Conservation (phyloP, 495 filamentous ascomycete species). For the Thermothielavioides terrestris region DNA sequence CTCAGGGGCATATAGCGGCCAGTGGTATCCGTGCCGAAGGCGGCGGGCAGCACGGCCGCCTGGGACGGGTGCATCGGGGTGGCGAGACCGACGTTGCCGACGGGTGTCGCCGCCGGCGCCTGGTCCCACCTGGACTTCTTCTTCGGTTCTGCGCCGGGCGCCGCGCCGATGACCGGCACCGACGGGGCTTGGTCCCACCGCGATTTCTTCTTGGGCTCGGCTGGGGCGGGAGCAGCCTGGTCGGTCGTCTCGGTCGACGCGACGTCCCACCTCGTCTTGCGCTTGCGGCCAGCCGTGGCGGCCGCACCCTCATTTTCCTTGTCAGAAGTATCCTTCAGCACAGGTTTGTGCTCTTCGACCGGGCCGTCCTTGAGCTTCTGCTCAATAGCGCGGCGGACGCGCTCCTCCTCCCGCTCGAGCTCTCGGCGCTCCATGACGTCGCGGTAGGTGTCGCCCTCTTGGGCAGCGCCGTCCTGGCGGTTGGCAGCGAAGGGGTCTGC, state of each 20-base stretch:
- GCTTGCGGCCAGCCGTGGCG: conserved; percentile 55
- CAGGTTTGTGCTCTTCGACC: conserved; percentile 58
- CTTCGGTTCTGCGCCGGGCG: conserved; percentile 43
- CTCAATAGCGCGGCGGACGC: conserved; percentile 70
- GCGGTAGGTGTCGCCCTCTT: conserved; percentile 62
- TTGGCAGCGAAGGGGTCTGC: conserved; percentile 82
- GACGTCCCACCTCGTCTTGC: conserved; percentile 93
- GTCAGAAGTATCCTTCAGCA: conserved; percentile 53
- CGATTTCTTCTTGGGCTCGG: conserved; percentile 65
- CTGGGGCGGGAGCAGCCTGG: conserved; percentile 25
- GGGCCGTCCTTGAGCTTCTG: conserved; percentile 50
- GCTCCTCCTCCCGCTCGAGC: conserved; percentile 87
- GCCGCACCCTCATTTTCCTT: conserved; percentile 64
- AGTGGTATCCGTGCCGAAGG: conserved; percentile 77
- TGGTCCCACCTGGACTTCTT: conserved; percentile 81
- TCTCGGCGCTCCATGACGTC: conserved; percentile 89
- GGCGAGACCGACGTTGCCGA: conserved; percentile 70
- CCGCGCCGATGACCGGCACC: conserved; percentile 43
- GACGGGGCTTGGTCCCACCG: conserved; percentile 86
- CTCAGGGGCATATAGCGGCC: conserved; percentile 69
- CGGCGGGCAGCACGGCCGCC: conserved; percentile 43
- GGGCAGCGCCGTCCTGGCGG: conserved; percentile 54
- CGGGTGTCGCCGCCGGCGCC: conserved; percentile 74
- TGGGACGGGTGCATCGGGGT: conserved; percentile 83
- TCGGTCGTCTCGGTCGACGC: conserved; percentile 43